Base-by-base conservation (phyloP, 140 eudicot genomes). In the Oenanthe javanica region DNA sequence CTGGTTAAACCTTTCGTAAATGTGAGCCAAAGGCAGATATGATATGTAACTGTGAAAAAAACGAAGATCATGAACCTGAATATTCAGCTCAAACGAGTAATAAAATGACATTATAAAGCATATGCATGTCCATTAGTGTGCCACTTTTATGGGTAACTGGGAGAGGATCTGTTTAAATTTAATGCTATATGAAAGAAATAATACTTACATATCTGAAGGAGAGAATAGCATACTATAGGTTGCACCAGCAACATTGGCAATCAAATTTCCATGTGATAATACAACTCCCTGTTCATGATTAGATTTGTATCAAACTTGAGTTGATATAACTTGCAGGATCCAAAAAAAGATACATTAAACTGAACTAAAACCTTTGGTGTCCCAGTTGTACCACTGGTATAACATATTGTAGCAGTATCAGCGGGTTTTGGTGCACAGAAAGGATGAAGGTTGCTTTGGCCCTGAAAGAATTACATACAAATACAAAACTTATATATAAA, bases 311-410 rank as follows among this genome's bases (percentile, higher is more conserved):
- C 14, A 75, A 10, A 75, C 8, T 49, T 25, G n/a, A 48, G 9
- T 47, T 59, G 4, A 57, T 52, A 42, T 25, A 78, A 63, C 21
- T 25, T 45, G 45, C 10, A 43, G 55, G 72, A 40, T 59, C 9
- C 9, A 43, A 13, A 49, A 0, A 46, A 61, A 57, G 50, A 73
- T 61, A 77, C 47, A 21, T 47, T 45, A 3, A 80, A 66, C 25
- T 42, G 25, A 88, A 49, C 63, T 23, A 49, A 40, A 73, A 94
- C 98, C 97, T 94, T 94, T 54, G 98, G 98, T 77, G 96, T 91
- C 81, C 98, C 98, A 77, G 97, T 94, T 54, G 98, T 91, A 80
- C 98, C 98, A 86, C 98, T 94, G 69, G 98, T 94, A 77, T 94
- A 94, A 83, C 96, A 90, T 80, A 94, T 92, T 43, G 98, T 94